These are phyloP conservation scores for Boletus edulis DNA, from an alignment of 768 basidiomycete species.

Conservation along the genomic window DNA sequence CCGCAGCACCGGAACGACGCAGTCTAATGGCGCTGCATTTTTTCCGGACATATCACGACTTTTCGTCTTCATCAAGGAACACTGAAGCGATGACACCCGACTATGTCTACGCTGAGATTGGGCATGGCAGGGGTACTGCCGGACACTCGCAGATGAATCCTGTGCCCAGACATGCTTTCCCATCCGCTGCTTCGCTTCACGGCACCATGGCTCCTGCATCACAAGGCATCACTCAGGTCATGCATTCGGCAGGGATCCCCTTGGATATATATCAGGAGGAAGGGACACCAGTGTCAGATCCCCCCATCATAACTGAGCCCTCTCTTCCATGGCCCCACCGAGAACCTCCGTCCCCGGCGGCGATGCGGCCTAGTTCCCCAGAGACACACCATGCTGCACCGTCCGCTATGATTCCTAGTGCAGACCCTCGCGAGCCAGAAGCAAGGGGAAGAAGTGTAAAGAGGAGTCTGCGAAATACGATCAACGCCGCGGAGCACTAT, in stretches of 20 bases:
- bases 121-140: conserved; percentile 60
- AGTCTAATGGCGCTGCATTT: conserved; percentile 57
- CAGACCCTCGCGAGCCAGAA: conserved; percentile 36
- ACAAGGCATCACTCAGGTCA: conserved; percentile 34
- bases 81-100: conserved; percentile 69
- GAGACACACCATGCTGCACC: conserved; percentile 44
- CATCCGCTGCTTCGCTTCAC: conserved; percentile 21
- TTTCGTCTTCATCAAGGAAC: conserved; percentile 38
- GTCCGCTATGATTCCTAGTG: conserved; percentile 28
- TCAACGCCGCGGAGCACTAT: conserved; percentile 70
- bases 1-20: conserved; percentile 48
- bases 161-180: conserved; percentile 25
- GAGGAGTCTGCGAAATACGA: conserved; percentile 62
- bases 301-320: conserved; percentile 12
- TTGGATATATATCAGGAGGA: conserved; percentile 22
- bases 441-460: conserved; percentile 60
- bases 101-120: conserved; percentile 72
- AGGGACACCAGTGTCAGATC: conserved; percentile 8
- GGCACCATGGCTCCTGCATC: conserved; percentile 17
- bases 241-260: conserved; percentile 33
- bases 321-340: conserved; percentile 43
- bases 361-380: conserved; percentile 33
- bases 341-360: conserved; percentile 37
- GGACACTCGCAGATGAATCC: conserved; percentile 16
- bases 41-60: conserved; percentile 58